These are phyloP conservation scores for Rhododendron ovatum DNA, from an alignment of 148 eudicot species.

Conservation along the genomic window DNA sequence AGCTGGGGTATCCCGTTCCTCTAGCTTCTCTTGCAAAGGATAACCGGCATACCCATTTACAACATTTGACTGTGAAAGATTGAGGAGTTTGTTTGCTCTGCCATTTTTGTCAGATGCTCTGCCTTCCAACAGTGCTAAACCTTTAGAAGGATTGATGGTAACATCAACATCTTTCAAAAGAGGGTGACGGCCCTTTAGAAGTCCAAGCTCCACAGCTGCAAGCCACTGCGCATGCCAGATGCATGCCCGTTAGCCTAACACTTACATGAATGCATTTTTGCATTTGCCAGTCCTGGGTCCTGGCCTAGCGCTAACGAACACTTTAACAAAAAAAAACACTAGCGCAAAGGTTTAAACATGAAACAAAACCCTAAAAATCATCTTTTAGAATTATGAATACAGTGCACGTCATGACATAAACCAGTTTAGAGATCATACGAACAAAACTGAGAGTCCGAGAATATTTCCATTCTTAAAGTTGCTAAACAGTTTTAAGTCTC, in stretches of 20 bases:
- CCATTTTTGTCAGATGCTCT: slow-evolving; percentile 30
- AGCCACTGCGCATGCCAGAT: slow-evolving; percentile 70
- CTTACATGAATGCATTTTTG: neutral
- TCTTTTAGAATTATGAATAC: neutral
- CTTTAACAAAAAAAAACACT: neutral
- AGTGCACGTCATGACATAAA: neutral
- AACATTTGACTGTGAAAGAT: slow-evolving; percentile 23
- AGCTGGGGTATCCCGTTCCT: slow-evolving; percentile 25
- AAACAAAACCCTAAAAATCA: neutral
- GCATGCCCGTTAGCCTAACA: slow-evolving; percentile 7
- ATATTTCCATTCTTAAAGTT: neutral
- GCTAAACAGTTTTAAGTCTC: neutral
- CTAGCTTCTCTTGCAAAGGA: slow-evolving; percentile 23
- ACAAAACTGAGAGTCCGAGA: neutral
- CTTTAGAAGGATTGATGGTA: slow-evolving; percentile 69
- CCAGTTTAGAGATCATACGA: neutral
- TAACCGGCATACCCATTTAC: slow-evolving; percentile 24
- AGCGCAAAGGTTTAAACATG: neutral
- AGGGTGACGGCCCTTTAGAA: slow-evolving; percentile 95
- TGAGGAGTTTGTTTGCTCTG: slow-evolving; percentile 25
- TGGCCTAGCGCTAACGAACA: neutral
- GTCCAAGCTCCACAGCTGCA: slow-evolving; percentile 90
- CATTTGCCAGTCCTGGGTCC: neutral
- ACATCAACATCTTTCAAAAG: slow-evolving; percentile 72
- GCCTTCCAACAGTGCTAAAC: slow-evolving; percentile 40